Percentiles rank a stretch among this genome's conserved stretches.
phyloP scores from a whole-genome alignment of 768 basidiomycete species.

The Termitomyces eurrhizus region DNA sequence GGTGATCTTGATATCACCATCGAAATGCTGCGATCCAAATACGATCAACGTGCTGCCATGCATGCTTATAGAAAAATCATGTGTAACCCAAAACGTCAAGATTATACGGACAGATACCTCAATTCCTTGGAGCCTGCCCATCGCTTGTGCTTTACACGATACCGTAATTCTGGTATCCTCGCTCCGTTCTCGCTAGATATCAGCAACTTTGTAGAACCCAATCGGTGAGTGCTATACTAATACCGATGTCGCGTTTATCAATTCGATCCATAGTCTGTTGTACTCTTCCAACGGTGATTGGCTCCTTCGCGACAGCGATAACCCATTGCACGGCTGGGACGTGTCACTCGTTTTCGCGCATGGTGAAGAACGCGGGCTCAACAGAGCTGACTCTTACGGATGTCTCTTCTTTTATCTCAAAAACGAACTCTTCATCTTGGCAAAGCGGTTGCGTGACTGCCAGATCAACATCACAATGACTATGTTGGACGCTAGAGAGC shows the following conservation, averaged over 20 bases:
- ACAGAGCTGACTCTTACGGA: slow-evolving; percentile 26
- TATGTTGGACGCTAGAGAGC: slow-evolving; percentile 27
- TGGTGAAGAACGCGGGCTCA: slow-evolving; percentile 25
- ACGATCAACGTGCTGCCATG: slow-evolving; percentile 18
- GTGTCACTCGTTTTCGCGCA: slow-evolving; percentile 26
- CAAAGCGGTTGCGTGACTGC: slow-evolving; percentile 23
- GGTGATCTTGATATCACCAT: slow-evolving; percentile 16
- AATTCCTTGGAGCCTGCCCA: slow-evolving; percentile 30
- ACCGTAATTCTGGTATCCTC: slow-evolving; percentile 26
- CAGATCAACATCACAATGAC: slow-evolving; percentile 25
- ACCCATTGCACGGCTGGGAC: slow-evolving; percentile 41
- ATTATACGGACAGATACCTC: slow-evolving; percentile 35
- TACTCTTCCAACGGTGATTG: slow-evolving; percentile 34
- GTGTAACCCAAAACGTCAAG: slow-evolving; percentile 28
- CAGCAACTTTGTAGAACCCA: slow-evolving; percentile 25
- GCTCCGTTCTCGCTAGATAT: slow-evolving; percentile 25
- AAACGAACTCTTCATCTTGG: slow-evolving; percentile 25
- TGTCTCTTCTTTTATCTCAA: slow-evolving; percentile 34
- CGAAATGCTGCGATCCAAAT: slow-evolving; percentile 23
- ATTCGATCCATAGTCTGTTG: slow-evolving; percentile 24
- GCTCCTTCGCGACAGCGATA: slow-evolving; percentile 33
- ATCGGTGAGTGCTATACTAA: slow-evolving; percentile 18
- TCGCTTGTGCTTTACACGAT: slow-evolving; percentile 25
- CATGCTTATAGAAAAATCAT: slow-evolving; percentile 26
- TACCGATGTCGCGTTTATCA: background rate